Conservation (phyloP, 805 yeast genomes). For the Candida michaelii region DNA sequence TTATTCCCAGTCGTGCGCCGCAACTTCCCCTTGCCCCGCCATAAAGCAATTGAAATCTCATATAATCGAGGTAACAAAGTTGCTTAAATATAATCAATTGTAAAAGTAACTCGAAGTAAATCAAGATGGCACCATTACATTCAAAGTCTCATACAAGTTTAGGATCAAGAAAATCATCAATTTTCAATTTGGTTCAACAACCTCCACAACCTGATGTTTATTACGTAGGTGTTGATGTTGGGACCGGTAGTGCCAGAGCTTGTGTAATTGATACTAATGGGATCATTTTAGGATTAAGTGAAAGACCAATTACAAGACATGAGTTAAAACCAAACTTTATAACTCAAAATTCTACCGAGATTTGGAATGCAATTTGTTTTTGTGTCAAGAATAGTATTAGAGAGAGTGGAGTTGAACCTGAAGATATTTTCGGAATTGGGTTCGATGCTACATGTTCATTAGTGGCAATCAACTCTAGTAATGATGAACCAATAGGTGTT, state of each 20-base stretch:
- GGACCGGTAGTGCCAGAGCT: slow-evolving; percentile 98
- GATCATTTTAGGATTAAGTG: slow-evolving; percentile 73
- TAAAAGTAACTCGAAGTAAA: background rate
- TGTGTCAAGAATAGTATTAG: slow-evolving; percentile 75
- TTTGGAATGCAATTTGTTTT: slow-evolving; percentile 84
- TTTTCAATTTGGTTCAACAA: slow-evolving; percentile 34
- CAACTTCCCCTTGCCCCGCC: slow-evolving; percentile 8
- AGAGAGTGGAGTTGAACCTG: slow-evolving; percentile 71
- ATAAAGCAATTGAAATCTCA: slow-evolving; percentile 6
- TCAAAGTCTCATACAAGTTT: slow-evolving; percentile 42
- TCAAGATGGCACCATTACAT: slow-evolving; percentile 6
- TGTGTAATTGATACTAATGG: slow-evolving; percentile 85
- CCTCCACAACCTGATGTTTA: slow-evolving; percentile 47
- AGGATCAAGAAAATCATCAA: slow-evolving; percentile 38
- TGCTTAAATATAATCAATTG: slow-evolving; percentile 1
- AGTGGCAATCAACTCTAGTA: slow-evolving; percentile 68
- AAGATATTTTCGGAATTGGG: slow-evolving; percentile 79
- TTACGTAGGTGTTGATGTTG: slow-evolving; percentile 88
- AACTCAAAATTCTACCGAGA: slow-evolving; percentile 87
- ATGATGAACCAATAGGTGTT: slow-evolving; percentile 75
- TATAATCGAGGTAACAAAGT: background rate
- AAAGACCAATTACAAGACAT: slow-evolving; percentile 75
- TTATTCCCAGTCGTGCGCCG: slow-evolving; percentile 9
- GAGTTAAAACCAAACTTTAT: slow-evolving; percentile 71
- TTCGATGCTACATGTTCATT: slow-evolving; percentile 97